phyloP scores from a whole-genome alignment of 192 early-diverging fungal species.

The Backusella parvicylindrica region DNA sequence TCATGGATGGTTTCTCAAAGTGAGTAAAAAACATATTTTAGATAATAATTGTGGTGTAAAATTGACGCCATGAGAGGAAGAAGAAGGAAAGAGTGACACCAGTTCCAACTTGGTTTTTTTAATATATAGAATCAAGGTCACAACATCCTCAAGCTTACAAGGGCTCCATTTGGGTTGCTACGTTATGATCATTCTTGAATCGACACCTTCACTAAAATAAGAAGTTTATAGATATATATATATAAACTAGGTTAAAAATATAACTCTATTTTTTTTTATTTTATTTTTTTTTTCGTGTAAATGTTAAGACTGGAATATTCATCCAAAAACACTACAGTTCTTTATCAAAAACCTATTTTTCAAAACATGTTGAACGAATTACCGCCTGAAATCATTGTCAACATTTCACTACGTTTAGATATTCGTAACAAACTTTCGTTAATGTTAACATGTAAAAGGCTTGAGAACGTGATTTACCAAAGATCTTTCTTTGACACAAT shows the following conservation, averaged over 20 bases:
- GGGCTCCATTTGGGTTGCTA: constrained; percentile 69
- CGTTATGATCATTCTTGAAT: constrained; percentile 71
- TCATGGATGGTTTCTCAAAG: not conserved
- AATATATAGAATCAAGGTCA: constrained; percentile 14
- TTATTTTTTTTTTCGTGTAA: too few species aligned
- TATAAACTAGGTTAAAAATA: too few species aligned
- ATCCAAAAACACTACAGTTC: too few species aligned
- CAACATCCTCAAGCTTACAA: constrained; percentile 44
- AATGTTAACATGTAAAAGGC: not conserved
- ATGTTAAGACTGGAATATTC: too few species aligned
- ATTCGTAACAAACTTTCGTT: not conserved
- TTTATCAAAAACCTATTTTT: too few species aligned
- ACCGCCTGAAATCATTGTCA: not conserved
- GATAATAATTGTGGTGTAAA: not conserved
- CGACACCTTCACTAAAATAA: constrained; percentile 89
- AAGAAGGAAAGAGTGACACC: not conserved
- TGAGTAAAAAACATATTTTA: not conserved
- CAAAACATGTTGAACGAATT: not conserved
- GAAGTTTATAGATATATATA: too few species aligned
- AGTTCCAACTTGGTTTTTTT: constrained; percentile 68
- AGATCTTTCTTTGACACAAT: too few species aligned
- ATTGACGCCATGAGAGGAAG: not conserved
- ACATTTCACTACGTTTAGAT: not conserved
- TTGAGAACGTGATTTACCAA: too few species aligned
- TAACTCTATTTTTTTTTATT: too few species aligned